Percentiles rank a stretch among this genome's conserved stretches.
Conservation (phyloP, 1,284 basidiomycete genomes). For the Apiotrichum sp. region DNA sequence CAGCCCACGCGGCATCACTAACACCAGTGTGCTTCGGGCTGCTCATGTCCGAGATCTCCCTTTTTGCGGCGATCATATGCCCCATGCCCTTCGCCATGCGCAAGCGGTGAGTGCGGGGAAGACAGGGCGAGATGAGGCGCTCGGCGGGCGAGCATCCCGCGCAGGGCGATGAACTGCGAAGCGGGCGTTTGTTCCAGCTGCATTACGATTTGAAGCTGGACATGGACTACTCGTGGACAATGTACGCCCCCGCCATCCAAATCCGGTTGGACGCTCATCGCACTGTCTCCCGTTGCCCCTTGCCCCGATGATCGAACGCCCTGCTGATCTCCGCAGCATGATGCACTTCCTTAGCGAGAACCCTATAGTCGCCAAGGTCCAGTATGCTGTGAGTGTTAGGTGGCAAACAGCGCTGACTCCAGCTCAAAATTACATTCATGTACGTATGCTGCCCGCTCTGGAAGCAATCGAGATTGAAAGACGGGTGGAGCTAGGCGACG, state of each 20-base stretch:
- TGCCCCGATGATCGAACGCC: too few relatives aligned
- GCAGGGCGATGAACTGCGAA: too few relatives aligned
- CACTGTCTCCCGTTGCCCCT: too few relatives aligned
- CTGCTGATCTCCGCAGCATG: conserved; percentile 27
- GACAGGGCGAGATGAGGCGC: not conserved
- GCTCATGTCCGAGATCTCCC: conserved; percentile 42
- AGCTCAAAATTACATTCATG: conserved; percentile 91
- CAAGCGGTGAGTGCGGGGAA: conserved; percentile 36
- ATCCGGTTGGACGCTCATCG: too few relatives aligned
- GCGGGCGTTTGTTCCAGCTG: too few relatives aligned
- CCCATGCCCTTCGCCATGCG: conserved; percentile 47
- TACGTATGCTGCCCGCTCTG: conserved; percentile 43
- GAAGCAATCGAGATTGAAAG: too few relatives aligned
- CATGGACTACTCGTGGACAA: too few relatives aligned
- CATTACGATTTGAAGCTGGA: too few relatives aligned
- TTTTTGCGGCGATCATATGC: conserved; percentile 43
- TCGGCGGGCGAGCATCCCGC: too few relatives aligned
- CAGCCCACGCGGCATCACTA: not conserved
- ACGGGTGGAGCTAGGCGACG: too few relatives aligned
- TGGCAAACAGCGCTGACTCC: not conserved
- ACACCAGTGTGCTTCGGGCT: conserved; percentile 44
- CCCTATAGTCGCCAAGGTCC: conserved; percentile 50
- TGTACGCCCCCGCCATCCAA: too few relatives aligned
- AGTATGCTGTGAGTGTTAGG: conserved; percentile 47
- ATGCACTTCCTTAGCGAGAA: conserved; percentile 49